Evolutionary conservation across 257 asterid species (phyloP).

Genomic region (Agastache rugosa): DNA sequence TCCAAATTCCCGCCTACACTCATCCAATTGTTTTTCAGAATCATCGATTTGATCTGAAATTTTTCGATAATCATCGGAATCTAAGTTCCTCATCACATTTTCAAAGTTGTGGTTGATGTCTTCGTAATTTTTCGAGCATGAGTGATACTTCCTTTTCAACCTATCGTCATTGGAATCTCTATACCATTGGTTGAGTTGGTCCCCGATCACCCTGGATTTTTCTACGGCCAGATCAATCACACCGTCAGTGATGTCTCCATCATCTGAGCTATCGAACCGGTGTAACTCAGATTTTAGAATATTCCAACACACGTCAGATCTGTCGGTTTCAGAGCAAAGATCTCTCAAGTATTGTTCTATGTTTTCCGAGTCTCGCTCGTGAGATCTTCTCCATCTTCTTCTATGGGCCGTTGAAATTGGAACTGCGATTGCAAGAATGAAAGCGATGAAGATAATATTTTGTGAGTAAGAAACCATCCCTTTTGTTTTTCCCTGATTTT

Average conservation of each 20-base stretch:
- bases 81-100: background rate
- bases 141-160: constrained; percentile 26
- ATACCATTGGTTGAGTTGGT: constrained; percentile 17
- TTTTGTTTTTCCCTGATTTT: background rate
- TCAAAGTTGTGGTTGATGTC: constrained; percentile 32
- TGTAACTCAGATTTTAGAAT: constrained; percentile 14
- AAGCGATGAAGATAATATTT: background rate
- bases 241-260: background rate
- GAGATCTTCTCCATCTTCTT: constrained; percentile 4
- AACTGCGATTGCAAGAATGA: constrained; percentile 12
- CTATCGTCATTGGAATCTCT: constrained; percentile 11
- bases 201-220: constrained; percentile 18
- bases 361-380: background rate
- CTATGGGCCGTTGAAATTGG: constrained; percentile 14
- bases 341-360: constrained; percentile 8
- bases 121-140: constrained; percentile 42
- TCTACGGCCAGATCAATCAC: constrained; percentile 32
- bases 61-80: background rate
- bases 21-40: constrained; percentile 32
- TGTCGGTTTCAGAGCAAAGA: constrained; percentile 16
- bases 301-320: constrained; percentile 25
- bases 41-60: constrained; percentile 22
- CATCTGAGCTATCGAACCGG: constrained; percentile 13
- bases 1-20: constrained; percentile 31
- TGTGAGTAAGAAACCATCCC: constrained; percentile 11